Evolutionary conservation across 1,284 basidiomycete species (phyloP).

Genomic region (Malassezia sympodialis): DNA sequence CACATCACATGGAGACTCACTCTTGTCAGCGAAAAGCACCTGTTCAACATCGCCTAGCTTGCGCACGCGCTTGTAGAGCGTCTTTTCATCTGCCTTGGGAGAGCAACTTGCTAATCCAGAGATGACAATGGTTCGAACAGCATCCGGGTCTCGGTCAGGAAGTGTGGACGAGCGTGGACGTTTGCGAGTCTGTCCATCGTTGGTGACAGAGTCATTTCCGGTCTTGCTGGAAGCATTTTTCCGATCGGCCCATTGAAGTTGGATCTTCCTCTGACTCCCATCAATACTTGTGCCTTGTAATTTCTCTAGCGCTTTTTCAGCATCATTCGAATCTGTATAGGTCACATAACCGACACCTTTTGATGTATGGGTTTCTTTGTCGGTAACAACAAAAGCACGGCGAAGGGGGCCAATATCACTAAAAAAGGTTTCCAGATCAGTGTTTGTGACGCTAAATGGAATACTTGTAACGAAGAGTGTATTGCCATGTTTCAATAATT

Average conservation of each 20-base stretch:
- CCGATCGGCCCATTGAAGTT: conserved; percentile 35
- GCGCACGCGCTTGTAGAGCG: conserved; percentile 41
- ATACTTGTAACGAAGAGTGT: conserved; percentile 53
- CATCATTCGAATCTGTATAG: conserved; percentile 81
- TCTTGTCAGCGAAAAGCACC: conserved; percentile 27
- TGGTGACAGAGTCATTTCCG: neutral
- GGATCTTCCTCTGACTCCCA: conserved; percentile 33
- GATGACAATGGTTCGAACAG: conserved; percentile 40
- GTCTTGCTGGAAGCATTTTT: conserved; percentile 23
- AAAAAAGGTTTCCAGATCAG: conserved; percentile 81
- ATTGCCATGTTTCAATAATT: neutral
- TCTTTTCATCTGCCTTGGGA: conserved; percentile 33
- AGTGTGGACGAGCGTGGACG: conserved; percentile 17
- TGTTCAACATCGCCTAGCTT: conserved; percentile 45
- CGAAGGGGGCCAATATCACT: conserved; percentile 89
- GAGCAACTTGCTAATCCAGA: conserved; percentile 34
- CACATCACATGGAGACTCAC: conserved; percentile 20
- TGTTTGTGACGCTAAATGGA: conserved; percentile 77
- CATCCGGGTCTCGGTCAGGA: conserved; percentile 35
- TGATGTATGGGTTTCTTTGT: conserved; percentile 64
- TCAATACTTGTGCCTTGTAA: conserved; percentile 42
- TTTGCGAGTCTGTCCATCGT: neutral
- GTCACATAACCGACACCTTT: conserved; percentile 98
- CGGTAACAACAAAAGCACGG: conserved; percentile 83
- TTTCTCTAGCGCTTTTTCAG: conserved; percentile 48